phyloP scores from a whole-genome alignment of 225 moss, liverwort and hornwort species.

The Polytrichum formosum region DNA sequence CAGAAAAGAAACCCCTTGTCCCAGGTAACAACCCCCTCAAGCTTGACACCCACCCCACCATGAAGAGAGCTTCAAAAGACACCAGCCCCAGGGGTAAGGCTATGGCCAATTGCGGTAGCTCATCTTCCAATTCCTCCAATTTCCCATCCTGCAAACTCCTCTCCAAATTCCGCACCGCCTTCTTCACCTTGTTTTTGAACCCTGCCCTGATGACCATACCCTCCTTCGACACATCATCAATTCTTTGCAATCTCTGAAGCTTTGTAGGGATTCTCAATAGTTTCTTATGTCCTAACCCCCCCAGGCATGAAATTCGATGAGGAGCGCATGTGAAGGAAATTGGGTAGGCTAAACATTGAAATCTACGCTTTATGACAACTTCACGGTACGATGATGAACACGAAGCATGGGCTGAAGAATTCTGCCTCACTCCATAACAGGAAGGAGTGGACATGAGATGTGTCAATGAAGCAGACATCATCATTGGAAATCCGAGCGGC shows the following conservation, averaged over 20 bases:
- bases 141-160: slow-evolving; percentile 30
- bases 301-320: slow-evolving; percentile 1
- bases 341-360: slow-evolving; percentile 6
- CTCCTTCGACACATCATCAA: neutral
- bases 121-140: slow-evolving; percentile 31
- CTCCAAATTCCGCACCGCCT: slow-evolving; percentile 25
- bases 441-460: neutral
- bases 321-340: neutral
- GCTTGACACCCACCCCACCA: slow-evolving; percentile 54
- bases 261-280: neutral
- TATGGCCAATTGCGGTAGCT: slow-evolving; percentile 40
- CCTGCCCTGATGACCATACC: slow-evolving; percentile 17
- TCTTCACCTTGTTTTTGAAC: slow-evolving; percentile 25
- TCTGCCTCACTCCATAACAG: too few relatives aligned
- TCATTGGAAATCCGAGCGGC: neutral
- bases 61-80: slow-evolving; percentile 48
- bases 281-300: slow-evolving; percentile 16
- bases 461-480: neutral
- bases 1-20: slow-evolving; percentile 33
- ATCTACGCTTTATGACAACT: neutral
- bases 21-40: slow-evolving; percentile 43
- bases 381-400: too few relatives aligned
- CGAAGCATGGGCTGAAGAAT: too few relatives aligned
- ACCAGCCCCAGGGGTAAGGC: slow-evolving; percentile 49
- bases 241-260: slow-evolving; percentile 1